These are phyloP conservation scores for Talaromyces sp. DNA, from an alignment of 2,329 filamentous ascomycete genomes.

Conservation along the genomic window DNA sequence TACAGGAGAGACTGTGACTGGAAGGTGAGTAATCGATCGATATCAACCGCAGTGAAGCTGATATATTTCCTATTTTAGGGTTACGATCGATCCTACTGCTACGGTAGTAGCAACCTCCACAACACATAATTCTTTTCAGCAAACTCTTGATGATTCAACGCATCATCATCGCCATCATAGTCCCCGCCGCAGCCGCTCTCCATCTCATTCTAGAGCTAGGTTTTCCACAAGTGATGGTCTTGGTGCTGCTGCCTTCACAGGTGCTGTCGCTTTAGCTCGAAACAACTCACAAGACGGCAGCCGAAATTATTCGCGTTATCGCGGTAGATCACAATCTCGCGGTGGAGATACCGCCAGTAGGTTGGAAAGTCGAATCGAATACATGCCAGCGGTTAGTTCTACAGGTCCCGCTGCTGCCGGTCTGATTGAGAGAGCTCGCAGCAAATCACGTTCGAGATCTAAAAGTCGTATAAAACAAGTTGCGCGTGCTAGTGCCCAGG, in stretches of 20 bases:
- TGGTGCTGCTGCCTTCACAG: constrained; percentile 60
- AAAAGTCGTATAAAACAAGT: constrained; percentile 55
- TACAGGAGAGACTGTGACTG: not conserved
- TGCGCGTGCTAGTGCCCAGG: not conserved
- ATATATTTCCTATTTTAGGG: not conserved
- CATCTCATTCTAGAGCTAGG: constrained; percentile 50
- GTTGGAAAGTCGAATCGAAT: constrained; percentile 49
- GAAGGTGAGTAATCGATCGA: not conserved
- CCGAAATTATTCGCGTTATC: constrained; percentile 48
- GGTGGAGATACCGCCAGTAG: constrained; percentile 29
- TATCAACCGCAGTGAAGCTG: not conserved
- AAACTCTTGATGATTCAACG: not conserved
- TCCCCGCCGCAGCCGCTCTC: constrained; percentile 46
- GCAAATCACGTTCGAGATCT: constrained; percentile 57
- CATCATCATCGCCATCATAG: constrained; percentile 28
- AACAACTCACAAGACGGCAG: constrained; percentile 53
- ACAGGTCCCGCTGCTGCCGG: constrained; percentile 62
- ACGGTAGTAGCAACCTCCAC: not conserved
- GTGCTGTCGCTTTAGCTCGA: constrained; percentile 59
- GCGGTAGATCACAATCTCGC: constrained; percentile 35
- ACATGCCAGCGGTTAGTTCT: constrained; percentile 60
- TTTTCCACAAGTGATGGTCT: constrained; percentile 54
- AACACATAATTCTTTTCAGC: not conserved
- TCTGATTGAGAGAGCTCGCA: constrained; percentile 58
- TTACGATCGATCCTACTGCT: not conserved